Evolutionary conservation across 371 early-diverging fungal species (phyloP).

Genomic region (Smittium mucronatum): DNA sequence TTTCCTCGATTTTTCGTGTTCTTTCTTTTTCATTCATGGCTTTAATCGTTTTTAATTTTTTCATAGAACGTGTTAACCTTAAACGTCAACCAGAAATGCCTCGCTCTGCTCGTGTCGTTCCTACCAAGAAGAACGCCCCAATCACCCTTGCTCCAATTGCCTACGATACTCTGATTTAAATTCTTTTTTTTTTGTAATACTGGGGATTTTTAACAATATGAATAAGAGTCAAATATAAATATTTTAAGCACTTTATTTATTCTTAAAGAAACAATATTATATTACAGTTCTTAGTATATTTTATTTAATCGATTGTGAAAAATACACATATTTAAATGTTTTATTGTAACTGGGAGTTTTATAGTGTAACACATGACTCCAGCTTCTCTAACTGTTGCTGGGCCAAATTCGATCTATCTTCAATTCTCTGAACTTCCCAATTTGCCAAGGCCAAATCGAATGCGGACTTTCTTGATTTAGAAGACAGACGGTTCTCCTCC

Average conservation of each 20-base stretch:
- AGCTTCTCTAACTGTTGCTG: conserved; percentile 8
- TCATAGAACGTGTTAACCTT: conserved; percentile 47
- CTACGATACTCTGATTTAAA: conserved; percentile 55
- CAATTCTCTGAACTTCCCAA: conserved; percentile 11
- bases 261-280: no score
- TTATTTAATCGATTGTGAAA: no score
- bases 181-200: neutral
- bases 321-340: no score
- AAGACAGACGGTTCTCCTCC: neutral
- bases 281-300: no score
- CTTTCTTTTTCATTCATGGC: conserved; percentile 8
- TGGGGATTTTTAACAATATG: neutral
- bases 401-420: conserved; percentile 2
- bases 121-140: conserved; percentile 78
- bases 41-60: conserved; percentile 8
- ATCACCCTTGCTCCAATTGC: conserved; percentile 85
- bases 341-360: no score
- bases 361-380: no score
- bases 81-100: conserved; percentile 93
- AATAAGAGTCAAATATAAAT: neutral
- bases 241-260: neutral
- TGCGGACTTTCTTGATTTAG: conserved; percentile 8
- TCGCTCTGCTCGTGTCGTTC: conserved; percentile 79
- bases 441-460: conserved; percentile 10
- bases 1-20: conserved; percentile 10